A percentile compares a stretch with the other conserved stretches of the same genome.
These are phyloP conservation scores for Wolfiporia cocos DNA, from an alignment of 1,284 basidiomycete species.

Conservation along the genomic window DNA sequence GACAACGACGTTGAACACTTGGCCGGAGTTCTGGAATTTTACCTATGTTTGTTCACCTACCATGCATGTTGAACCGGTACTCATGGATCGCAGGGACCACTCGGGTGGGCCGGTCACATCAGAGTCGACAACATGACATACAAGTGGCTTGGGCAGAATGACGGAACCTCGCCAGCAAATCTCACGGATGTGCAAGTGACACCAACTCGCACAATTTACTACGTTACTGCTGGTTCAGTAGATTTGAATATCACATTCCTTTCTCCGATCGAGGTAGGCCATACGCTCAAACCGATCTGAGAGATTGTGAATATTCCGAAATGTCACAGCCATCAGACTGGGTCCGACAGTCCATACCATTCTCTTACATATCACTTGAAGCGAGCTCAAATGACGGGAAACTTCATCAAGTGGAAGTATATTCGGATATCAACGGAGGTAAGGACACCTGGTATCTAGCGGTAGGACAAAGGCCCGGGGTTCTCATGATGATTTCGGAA, in stretches of 20 bases:
- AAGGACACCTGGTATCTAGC: no score
- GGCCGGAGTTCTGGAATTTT: not conserved
- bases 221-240: conserved; percentile 10
- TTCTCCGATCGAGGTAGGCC: conserved; percentile 10
- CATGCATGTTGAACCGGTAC: not conserved
- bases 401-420: conserved; percentile 4
- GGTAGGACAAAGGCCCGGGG: no score
- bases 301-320: not conserved
- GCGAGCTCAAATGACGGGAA: conserved; percentile 9
- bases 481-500: conserved; percentile 6
- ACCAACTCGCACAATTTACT: conserved; percentile 10
- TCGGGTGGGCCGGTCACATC: conserved; percentile 16
- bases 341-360: conserved; percentile 25
- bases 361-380: conserved; percentile 23
- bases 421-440: conserved; percentile 17
- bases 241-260: conserved; percentile 8
- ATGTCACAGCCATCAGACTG: conserved; percentile 21
- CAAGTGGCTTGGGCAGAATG: conserved; percentile 13
- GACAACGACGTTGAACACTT: not conserved
- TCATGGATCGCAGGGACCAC: no score
- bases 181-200: conserved; percentile 6
- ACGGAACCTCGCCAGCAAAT: conserved; percentile 2
- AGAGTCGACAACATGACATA: conserved; percentile 16
- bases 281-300: no score
- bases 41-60: no score